Evolutionary conservation across 2,329 filamentous ascomycete species (phyloP).

Genomic region (Aspergillus transmontanensis): DNA sequence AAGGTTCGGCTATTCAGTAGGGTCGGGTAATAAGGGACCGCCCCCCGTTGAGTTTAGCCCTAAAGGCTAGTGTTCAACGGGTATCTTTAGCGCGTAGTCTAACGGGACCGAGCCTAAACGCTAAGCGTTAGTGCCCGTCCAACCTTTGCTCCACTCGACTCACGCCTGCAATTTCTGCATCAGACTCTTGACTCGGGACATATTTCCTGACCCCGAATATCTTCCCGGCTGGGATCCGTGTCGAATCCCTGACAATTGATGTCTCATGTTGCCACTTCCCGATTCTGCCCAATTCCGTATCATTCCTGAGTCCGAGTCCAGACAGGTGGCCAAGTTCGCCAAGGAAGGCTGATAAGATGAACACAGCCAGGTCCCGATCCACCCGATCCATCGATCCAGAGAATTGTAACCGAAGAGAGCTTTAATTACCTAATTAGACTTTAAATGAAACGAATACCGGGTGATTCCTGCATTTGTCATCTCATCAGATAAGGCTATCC

Average conservation of each 20-base stretch:
- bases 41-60: background rate
- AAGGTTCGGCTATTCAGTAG: background rate
- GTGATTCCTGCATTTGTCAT: background rate
- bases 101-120: background rate
- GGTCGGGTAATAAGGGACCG: background rate
- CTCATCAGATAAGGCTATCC: background rate
- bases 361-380: background rate
- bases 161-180: background rate
- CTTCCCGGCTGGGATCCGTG: background rate
- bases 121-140: background rate
- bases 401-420: background rate
- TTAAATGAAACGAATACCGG: background rate
- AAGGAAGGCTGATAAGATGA: background rate
- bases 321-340: background rate
- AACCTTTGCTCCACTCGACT: background rate
- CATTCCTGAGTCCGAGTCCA: background rate
- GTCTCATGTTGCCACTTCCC: background rate
- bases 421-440: background rate
- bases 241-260: background rate
- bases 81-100: background rate
- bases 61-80: background rate
- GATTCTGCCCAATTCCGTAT: background rate
- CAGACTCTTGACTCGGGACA: too few relatives aligned
- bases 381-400: background rate
- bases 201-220: too few relatives aligned